phyloP scores from a whole-genome alignment of 2,329 filamentous ascomycete species.

The Paraphaeosphaeria sporulosa region DNA sequence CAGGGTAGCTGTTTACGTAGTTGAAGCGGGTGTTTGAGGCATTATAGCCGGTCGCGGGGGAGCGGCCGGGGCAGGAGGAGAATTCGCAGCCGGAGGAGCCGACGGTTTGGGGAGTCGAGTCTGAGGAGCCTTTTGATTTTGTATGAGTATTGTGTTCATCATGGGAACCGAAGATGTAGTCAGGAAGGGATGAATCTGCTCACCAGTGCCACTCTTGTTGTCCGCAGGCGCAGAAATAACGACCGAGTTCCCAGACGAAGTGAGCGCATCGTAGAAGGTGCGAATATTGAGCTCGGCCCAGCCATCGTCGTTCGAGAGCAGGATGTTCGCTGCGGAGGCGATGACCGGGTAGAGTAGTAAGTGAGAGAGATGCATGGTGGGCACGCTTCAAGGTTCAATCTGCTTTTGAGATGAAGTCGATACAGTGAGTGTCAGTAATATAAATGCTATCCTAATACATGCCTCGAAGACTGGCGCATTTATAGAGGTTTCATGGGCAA shows the following conservation, averaged over 20 bases:
- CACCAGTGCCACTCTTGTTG: slow-evolving; percentile 3
- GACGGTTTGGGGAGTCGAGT: not conserved
- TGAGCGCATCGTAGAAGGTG: not conserved
- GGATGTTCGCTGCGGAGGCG: not conserved
- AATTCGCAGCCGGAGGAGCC: not conserved
- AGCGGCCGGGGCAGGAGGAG: not conserved
- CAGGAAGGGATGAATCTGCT: not conserved
- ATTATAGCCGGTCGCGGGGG: not conserved
- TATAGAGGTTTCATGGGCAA: not conserved
- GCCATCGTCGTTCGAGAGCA: not conserved
- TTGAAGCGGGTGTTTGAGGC: slow-evolving; percentile 3
- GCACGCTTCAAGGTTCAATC: no score
- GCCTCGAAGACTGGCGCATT: no score
- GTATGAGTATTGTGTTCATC: not conserved
- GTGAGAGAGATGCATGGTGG: slow-evolving; percentile 1
- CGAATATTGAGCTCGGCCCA: slow-evolving; percentile 3
- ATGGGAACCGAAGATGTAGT: not conserved
- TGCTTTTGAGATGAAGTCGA: no score
- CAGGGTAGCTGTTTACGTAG: slow-evolving; percentile 1
- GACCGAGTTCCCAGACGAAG: not conserved
- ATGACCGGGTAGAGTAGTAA: not conserved
- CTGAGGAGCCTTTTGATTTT: not conserved
- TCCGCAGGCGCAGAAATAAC: slow-evolving; percentile 1
- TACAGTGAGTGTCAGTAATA: not conserved
- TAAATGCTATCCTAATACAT: not conserved